A percentile compares a stretch with the other conserved stretches of the same genome.
phyloP scores from a whole-genome alignment of 208 protist species.

The Trypanosoma scelopori region DNA sequence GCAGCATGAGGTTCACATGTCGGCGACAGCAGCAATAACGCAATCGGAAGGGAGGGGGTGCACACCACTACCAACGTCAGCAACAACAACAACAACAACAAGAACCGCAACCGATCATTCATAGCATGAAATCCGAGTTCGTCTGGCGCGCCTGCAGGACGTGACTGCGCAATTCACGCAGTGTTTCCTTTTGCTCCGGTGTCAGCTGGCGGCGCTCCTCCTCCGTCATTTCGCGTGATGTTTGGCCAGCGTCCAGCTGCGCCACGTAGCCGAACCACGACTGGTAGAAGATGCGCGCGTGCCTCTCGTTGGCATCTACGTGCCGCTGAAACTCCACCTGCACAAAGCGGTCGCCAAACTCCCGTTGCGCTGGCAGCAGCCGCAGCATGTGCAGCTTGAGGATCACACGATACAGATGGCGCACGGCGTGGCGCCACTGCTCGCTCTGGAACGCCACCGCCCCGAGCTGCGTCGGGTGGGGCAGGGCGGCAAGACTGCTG shows the following conservation, averaged over 20 bases:
- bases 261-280: constrained; percentile 87
- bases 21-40: too few species aligned
- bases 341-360: constrained; percentile 88
- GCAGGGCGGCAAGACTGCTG: constrained; percentile 37
- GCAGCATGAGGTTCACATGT: too few species aligned
- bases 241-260: constrained; percentile 73
- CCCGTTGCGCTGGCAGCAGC: constrained; percentile 66
- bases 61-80: background rate
- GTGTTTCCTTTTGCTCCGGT: constrained; percentile 73
- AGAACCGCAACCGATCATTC: background rate
- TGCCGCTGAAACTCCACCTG: constrained; percentile 75
- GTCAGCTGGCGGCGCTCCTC: constrained; percentile 69
- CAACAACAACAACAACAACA: constrained; percentile 1
- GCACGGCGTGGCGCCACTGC: constrained; percentile 61
- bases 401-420: constrained; percentile 77
- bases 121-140: constrained; percentile 32
- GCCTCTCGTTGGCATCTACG: constrained; percentile 60
- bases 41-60: too few species aligned
- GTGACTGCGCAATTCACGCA: constrained; percentile 59
- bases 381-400: constrained; percentile 79
- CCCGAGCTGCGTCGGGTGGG: constrained; percentile 59
- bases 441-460: constrained; percentile 40
- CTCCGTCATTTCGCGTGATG: constrained; percentile 67
- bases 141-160: constrained; percentile 41
- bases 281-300: constrained; percentile 73